Conservation (phyloP, 495 filamentous ascomycete species). For the Daldinia childiae region DNA sequence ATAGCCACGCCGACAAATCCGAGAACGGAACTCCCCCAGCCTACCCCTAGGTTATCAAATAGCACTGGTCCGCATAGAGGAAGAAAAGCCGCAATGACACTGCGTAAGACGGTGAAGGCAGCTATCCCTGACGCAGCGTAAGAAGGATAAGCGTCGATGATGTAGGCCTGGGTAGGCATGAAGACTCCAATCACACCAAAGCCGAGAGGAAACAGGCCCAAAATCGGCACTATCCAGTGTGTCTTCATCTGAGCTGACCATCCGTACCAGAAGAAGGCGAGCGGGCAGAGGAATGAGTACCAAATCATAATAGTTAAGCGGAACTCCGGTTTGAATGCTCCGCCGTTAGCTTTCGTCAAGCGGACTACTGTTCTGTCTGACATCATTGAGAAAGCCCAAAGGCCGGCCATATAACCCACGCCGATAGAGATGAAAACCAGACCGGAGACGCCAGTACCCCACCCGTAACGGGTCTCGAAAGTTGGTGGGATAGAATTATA, state of each 20-base stretch:
- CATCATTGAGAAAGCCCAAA: conserved; percentile 47
- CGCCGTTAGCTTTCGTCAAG: conserved; percentile 57
- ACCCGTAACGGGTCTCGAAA: conserved; percentile 63
- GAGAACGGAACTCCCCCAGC: conserved; percentile 65
- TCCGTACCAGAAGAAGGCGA: conserved; percentile 63
- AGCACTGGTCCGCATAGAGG: conserved; percentile 62
- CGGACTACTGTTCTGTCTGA: conserved; percentile 57
- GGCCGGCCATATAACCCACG: conserved; percentile 52
- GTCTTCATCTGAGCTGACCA: conserved; percentile 51
- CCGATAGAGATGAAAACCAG: conserved; percentile 58
- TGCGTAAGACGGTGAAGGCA: conserved; percentile 60
- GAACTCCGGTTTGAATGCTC: conserved; percentile 67
- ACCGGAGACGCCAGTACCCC: conserved; percentile 44
- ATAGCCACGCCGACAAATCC: conserved; percentile 59
- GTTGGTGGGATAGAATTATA: conserved; percentile 73
- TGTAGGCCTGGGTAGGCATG: conserved; percentile 63
- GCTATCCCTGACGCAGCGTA: conserved; percentile 68
- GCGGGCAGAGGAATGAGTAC: conserved; percentile 54
- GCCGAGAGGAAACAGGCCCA: conserved; percentile 61
- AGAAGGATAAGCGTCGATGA: conserved; percentile 64
- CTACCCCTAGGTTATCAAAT: conserved; percentile 60
- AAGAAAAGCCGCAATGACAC: conserved; percentile 62
- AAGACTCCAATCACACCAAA: conserved; percentile 62
- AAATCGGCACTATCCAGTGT: conserved; percentile 64
- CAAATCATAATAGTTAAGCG: conserved; percentile 52